Percentiles rank a stretch among this genome's conserved stretches.
These are phyloP conservation scores for Xylaria sp. DNA, from an alignment of 2,329 filamentous ascomycete genomes.

Conservation along the genomic window DNA sequence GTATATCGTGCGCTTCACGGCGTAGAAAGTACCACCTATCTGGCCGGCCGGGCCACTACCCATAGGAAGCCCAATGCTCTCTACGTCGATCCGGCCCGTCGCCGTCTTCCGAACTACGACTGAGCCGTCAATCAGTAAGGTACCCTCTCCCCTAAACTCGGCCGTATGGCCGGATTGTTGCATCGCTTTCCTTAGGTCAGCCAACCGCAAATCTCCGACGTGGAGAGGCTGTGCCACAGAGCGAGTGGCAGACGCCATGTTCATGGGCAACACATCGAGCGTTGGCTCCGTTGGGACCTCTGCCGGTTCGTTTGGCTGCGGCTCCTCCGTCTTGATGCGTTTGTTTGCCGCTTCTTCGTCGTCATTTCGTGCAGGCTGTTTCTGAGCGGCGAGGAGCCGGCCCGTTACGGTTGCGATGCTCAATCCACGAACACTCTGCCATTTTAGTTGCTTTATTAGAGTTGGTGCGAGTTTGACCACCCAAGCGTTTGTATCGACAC, in stretches of 20 bases:
- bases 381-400: slow-evolving; percentile 59
- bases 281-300: slow-evolving; percentile 55
- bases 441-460: slow-evolving; percentile 86
- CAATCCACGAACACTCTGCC: slow-evolving; percentile 92
- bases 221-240: slow-evolving; percentile 88
- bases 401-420: slow-evolving; percentile 95
- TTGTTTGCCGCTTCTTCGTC: slow-evolving; percentile 60
- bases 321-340: slow-evolving; percentile 58
- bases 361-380: slow-evolving; percentile 58
- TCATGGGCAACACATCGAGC: slow-evolving; percentile 65
- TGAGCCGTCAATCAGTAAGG: slow-evolving; percentile 84
- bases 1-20: slow-evolving; percentile 91
- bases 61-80: slow-evolving; percentile 72
- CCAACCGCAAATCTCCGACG: slow-evolving; percentile 90
- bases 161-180: slow-evolving; percentile 83
- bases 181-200: slow-evolving; percentile 87
- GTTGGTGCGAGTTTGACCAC: slow-evolving; percentile 87
- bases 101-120: slow-evolving; percentile 90
- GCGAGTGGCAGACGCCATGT: slow-evolving; percentile 76
- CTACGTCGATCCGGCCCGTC: slow-evolving; percentile 88
- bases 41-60: slow-evolving; percentile 55
- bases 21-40: slow-evolving; percentile 77
- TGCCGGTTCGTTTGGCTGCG: slow-evolving; percentile 36
- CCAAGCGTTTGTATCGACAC: slow-evolving; percentile 98
- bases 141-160: slow-evolving; percentile 94